Conservation (phyloP, 192 early-diverging fungal genomes). For the Podila epicladia region DNA sequence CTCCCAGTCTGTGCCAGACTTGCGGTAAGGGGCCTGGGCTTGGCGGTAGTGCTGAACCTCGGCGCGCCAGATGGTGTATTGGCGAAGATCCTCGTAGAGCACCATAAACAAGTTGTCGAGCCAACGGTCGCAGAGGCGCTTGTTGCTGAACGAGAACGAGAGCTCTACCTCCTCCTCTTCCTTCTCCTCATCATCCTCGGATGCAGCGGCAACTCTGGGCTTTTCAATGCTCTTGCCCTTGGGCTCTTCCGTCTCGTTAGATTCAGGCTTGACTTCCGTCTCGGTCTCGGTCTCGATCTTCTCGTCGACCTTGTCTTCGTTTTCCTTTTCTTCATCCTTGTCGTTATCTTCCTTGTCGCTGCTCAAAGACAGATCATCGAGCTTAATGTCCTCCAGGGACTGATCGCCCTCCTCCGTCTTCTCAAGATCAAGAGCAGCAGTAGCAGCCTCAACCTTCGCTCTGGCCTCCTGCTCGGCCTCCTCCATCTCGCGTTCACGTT, state of each 20-base stretch:
- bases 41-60: constrained; percentile 83
- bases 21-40: constrained; percentile 83
- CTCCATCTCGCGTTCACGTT: constrained; percentile 44
- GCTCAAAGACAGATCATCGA: constrained; percentile 35
- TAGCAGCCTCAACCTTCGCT: constrained; percentile 20
- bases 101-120: constrained; percentile 99
- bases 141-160: constrained; percentile 86
- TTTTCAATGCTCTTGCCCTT: constrained; percentile 60
- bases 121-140: constrained; percentile 99
- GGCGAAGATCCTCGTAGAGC: constrained; percentile 93
- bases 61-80: constrained; percentile 93
- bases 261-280: constrained; percentile 1
- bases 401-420: constrained; percentile 30
- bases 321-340: constrained; percentile 26
- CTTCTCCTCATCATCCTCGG: constrained; percentile 24
- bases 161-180: constrained; percentile 58
- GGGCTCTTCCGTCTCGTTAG: constrained; percentile 6
- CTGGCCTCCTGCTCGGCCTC: constrained; percentile 34
- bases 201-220: constrained; percentile 48
- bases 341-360: constrained; percentile 35
- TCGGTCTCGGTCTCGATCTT: constrained; percentile 41
- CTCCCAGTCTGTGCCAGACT: constrained; percentile 98
- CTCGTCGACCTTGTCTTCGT: constrained; percentile 53
- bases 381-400: constrained; percentile 46
- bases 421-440: constrained; percentile 9